Percentiles rank a stretch among this genome's conserved stretches.
Evolutionary conservation across 2,329 filamentous ascomycete genomes (phyloP).

Genomic region (Thielaviopsis punctulata): DNA sequence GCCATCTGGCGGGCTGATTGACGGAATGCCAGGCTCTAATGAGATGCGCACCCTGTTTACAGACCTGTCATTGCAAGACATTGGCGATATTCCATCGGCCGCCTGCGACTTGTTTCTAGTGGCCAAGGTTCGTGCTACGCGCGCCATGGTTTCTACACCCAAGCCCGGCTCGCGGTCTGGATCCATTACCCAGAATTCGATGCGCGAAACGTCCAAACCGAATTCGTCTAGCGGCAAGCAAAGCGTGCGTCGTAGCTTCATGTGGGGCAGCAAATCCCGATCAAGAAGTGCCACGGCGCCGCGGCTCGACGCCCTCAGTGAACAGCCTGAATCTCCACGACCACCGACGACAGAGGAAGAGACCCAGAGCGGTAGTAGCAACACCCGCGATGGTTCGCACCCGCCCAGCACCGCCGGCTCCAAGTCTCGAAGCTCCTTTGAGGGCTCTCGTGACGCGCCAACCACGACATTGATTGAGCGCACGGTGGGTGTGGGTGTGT

Average conservation of each 20-base stretch:
- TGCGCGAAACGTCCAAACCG: slow-evolving; percentile 28
- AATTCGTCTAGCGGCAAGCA: slow-evolving; percentile 32
- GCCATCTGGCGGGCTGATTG: slow-evolving; percentile 53
- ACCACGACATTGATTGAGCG: slow-evolving; percentile 25
- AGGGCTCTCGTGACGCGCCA: slow-evolving; percentile 14
- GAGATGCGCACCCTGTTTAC: slow-evolving; percentile 75
- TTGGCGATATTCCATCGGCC: slow-evolving; percentile 41
- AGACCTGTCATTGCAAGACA: slow-evolving; percentile 63
- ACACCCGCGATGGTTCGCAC: slow-evolving; percentile 10
- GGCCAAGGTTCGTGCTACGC: slow-evolving; percentile 53
- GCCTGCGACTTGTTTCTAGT: slow-evolving; percentile 68
- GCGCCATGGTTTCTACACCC: slow-evolving; percentile 25
- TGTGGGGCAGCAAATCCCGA: slow-evolving; percentile 46
- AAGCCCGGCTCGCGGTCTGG: slow-evolving; percentile 37
- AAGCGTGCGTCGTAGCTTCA: slow-evolving; percentile 43
- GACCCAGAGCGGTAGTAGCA: slow-evolving; percentile 26
- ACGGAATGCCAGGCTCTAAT: slow-evolving; percentile 43
- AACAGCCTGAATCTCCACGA: slow-evolving; percentile 28
- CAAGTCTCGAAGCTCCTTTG: slow-evolving; percentile 24
- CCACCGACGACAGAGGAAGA: slow-evolving; percentile 21
- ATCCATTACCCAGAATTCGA: slow-evolving; percentile 25
- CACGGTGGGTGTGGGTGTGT: slow-evolving; percentile 57
- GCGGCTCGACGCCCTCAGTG: slow-evolving; percentile 40
- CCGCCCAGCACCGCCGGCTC: slow-evolving; percentile 43
- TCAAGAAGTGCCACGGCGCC: slow-evolving; percentile 27